Evolutionary conservation across 352 stramenopile genomes (phyloP).

Genomic region (Globisporangium spiculum): DNA sequence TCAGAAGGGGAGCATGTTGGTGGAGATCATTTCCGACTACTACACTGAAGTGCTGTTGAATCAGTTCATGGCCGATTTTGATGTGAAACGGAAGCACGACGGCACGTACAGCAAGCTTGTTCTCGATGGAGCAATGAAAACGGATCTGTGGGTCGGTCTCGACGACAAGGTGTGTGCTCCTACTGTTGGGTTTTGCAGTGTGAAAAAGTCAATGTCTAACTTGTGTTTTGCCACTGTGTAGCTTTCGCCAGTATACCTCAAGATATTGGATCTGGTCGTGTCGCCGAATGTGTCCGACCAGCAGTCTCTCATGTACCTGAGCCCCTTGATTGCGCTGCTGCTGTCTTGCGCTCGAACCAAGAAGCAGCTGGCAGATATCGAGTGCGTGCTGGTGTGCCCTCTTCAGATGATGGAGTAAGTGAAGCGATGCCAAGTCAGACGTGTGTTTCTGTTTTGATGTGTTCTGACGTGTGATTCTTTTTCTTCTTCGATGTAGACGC

Average conservation of each 20-base stretch:
- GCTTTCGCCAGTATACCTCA: slow-evolving; percentile 39
- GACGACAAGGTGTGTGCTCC: slow-evolving; percentile 26
- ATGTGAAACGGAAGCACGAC: slow-evolving; percentile 11
- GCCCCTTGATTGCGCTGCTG: slow-evolving; percentile 33
- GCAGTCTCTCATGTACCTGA: slow-evolving; percentile 47
- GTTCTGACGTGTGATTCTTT: not conserved
- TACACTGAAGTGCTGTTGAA: slow-evolving; percentile 40
- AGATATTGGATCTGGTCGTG: slow-evolving; percentile 43
- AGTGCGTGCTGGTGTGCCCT: slow-evolving; percentile 50
- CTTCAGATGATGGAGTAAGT: slow-evolving; percentile 63
- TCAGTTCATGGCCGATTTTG: slow-evolving; percentile 51
- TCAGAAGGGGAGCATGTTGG: slow-evolving; percentile 20
- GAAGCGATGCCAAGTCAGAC: not conserved
- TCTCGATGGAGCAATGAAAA: slow-evolving; percentile 35
- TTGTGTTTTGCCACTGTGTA: slow-evolving; percentile 6
- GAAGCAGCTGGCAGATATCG: slow-evolving; percentile 30
- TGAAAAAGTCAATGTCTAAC: slow-evolving; percentile 2
- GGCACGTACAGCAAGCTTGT: slow-evolving; percentile 34
- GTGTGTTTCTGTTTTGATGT: not conserved
- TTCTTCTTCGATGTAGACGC: slow-evolving; percentile 19
- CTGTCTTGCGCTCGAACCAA: slow-evolving; percentile 38
- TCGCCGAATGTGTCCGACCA: slow-evolving; percentile 36
- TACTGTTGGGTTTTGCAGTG: not conserved
- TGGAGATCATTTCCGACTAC: slow-evolving; percentile 40
- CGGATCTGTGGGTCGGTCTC: slow-evolving; percentile 34